These are phyloP conservation scores for Multifurca ochricompacta DNA, from an alignment of 768 basidiomycete species.

Conservation along the genomic window DNA sequence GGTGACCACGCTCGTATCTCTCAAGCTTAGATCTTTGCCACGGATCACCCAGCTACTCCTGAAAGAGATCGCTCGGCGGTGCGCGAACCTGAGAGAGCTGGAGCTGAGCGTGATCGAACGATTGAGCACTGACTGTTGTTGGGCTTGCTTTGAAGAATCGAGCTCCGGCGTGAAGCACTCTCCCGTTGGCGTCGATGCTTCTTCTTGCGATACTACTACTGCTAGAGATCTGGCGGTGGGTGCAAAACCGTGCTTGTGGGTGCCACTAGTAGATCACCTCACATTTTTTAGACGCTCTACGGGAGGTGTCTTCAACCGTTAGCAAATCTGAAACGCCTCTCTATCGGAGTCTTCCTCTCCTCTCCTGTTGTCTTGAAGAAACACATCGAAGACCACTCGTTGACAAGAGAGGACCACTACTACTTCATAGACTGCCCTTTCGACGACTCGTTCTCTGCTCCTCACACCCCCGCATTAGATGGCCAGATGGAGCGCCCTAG, in stretches of 20 bases:
- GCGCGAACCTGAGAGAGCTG: conserved; percentile 41
- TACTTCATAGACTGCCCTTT: conserved; percentile 2
- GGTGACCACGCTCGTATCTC: conserved; percentile 35
- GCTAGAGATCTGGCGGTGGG: conserved; percentile 46
- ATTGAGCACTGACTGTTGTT: conserved; percentile 51
- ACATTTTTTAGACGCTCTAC: conserved; percentile 33
- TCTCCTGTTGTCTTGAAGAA: conserved; percentile 40
- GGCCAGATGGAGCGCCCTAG: background rate
- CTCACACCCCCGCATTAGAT: conserved; percentile 10
- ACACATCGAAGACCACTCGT: conserved; percentile 36
- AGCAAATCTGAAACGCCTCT: conserved; percentile 39
- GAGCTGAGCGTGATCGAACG: conserved; percentile 54
- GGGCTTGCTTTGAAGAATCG: conserved; percentile 57
- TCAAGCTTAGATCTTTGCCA: conserved; percentile 49
- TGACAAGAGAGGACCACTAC: background rate
- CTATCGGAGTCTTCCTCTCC: conserved; percentile 59
- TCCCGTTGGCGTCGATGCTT: conserved; percentile 42
- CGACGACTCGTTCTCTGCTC: conserved; percentile 13
- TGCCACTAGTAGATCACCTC: too few relatives aligned
- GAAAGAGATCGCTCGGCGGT: conserved; percentile 35
- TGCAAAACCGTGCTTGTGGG: background rate
- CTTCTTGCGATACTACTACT: conserved; percentile 35
- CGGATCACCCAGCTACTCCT: conserved; percentile 47
- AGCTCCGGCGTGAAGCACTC: conserved; percentile 49
- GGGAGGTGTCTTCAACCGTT: conserved; percentile 40